phyloP scores from a whole-genome alignment of 1,284 basidiomycete genomes.

The Agroathelia rolfsii region DNA sequence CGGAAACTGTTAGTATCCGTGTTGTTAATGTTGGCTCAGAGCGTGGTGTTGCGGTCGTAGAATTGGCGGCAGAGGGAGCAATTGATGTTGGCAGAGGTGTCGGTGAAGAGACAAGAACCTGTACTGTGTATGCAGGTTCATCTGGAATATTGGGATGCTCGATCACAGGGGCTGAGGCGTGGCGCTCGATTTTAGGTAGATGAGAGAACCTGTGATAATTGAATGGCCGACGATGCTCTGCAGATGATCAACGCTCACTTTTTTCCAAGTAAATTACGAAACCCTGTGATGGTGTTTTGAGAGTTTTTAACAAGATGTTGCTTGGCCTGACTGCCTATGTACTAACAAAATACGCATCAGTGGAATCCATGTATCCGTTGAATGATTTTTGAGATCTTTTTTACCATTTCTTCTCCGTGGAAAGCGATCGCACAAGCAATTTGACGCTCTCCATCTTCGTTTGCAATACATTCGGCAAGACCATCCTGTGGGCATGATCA shows the following conservation, averaged over 20 bases:
- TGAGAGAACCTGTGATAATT: slow-evolving; percentile 54
- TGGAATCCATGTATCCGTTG: too few species aligned
- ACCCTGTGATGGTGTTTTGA: slow-evolving; percentile 89
- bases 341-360: too few species aligned
- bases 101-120: slow-evolving; percentile 69
- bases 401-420: slow-evolving; percentile 80
- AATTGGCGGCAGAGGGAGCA: slow-evolving; percentile 56
- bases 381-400: too few species aligned
- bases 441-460: slow-evolving; percentile 97
- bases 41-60: slow-evolving; percentile 63
- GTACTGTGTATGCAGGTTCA: slow-evolving; percentile 80
- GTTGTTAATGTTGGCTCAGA: slow-evolving; percentile 71
- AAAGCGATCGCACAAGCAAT: slow-evolving; percentile 94
- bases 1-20: slow-evolving; percentile 75
- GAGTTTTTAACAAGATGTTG: slow-evolving; percentile 94
- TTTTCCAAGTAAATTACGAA: slow-evolving; percentile 90
- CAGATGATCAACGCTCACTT: slow-evolving; percentile 39
- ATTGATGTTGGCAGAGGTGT: slow-evolving; percentile 42
- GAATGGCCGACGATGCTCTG: slow-evolving; percentile 1
- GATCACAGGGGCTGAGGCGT: slow-evolving; percentile 56
- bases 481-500: slow-evolving; percentile 56
- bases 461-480: slow-evolving; percentile 88
- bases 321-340: slow-evolving; percentile 94
- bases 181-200: slow-evolving; percentile 44
- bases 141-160: slow-evolving; percentile 68